Evolutionary conservation across 768 basidiomycete genomes (phyloP).

Genomic region (Paxillus involutus): DNA sequence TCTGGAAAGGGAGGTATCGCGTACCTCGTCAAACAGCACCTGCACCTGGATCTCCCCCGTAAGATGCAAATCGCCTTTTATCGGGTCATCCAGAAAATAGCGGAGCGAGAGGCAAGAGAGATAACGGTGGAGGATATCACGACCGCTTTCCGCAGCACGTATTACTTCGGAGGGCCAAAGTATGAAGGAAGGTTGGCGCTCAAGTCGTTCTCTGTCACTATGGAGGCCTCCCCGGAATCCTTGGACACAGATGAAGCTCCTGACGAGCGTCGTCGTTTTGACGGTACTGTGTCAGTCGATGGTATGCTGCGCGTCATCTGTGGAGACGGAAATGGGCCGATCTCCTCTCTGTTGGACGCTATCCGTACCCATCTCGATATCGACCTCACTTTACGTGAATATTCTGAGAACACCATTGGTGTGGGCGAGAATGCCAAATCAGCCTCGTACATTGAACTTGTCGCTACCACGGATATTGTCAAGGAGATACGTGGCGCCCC

Average conservation of each 20-base stretch:
- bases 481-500: constrained; percentile 65
- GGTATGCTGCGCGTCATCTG: constrained; percentile 80
- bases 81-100: constrained; percentile 84
- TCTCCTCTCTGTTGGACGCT: constrained; percentile 90
- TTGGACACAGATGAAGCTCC: constrained; percentile 48
- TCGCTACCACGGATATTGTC: constrained; percentile 49
- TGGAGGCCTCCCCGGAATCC: constrained; percentile 52
- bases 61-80: constrained; percentile 97
- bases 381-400: constrained; percentile 84
- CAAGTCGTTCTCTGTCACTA: constrained; percentile 77
- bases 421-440: constrained; percentile 85
- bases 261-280: constrained; percentile 78
- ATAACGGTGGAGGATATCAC: constrained; percentile 96
- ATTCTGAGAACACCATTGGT: constrained; percentile 91
- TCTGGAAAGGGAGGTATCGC: constrained; percentile 98
- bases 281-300: constrained; percentile 85
- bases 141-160: constrained; percentile 78
- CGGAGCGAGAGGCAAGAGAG: constrained; percentile 94
- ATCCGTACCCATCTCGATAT: constrained; percentile 80
- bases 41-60: constrained; percentile 92
- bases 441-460: constrained; percentile 92
- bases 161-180: constrained; percentile 79
- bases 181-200: constrained; percentile 82
- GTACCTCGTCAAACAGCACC: constrained; percentile 91
- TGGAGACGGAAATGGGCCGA: constrained; percentile 94